These are phyloP conservation scores for Phytophthora foliorum DNA, from an alignment of 352 stramenopile genomes.

Conservation along the genomic window DNA sequence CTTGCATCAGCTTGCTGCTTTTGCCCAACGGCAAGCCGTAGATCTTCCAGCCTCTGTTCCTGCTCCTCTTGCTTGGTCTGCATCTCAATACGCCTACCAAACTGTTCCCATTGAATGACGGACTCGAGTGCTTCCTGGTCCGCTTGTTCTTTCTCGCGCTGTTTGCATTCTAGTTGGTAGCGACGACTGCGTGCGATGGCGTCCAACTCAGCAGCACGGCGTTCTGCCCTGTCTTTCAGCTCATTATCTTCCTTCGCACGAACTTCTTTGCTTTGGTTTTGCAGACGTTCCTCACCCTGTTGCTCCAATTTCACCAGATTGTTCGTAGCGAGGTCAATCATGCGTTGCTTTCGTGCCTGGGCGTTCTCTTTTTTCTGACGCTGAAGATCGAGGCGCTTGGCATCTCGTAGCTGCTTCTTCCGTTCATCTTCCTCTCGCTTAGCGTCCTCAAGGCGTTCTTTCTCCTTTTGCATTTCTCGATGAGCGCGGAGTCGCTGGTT, in stretches of 20 bases:
- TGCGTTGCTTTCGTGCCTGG: slow-evolving; percentile 78
- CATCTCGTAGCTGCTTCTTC: slow-evolving; percentile 75
- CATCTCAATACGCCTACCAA: slow-evolving; percentile 66
- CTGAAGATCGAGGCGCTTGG: slow-evolving; percentile 71
- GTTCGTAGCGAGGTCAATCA: slow-evolving; percentile 85
- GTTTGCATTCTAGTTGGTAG: slow-evolving; percentile 69
- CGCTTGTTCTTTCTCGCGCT: slow-evolving; percentile 44
- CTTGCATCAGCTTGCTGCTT: slow-evolving; percentile 83
- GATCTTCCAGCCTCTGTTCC: slow-evolving; percentile 63
- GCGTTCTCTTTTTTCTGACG: slow-evolving; percentile 65
- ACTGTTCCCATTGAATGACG: slow-evolving; percentile 75
- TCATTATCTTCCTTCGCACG: slow-evolving; percentile 77
- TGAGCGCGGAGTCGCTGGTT: slow-evolving; percentile 76
- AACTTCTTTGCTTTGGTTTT: slow-evolving; percentile 79
- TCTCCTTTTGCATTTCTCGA: slow-evolving; percentile 62
- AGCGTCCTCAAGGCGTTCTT: slow-evolving; percentile 68
- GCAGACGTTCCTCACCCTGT: slow-evolving; percentile 64
- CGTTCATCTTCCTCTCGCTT: slow-evolving; percentile 78
- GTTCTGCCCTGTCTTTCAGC: slow-evolving; percentile 63
- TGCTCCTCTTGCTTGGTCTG: slow-evolving; percentile 72
- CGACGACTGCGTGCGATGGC: slow-evolving; percentile 69
- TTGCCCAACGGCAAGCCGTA: slow-evolving; percentile 71
- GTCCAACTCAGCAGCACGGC: slow-evolving; percentile 70
- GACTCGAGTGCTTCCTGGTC: slow-evolving; percentile 53
- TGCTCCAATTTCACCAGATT: slow-evolving; percentile 79